Evolutionary conservation across 345 rosid genomes (phyloP), one percentile per base, ranked within the genome.

Genomic region (Conringia planisiliqua): DNA sequence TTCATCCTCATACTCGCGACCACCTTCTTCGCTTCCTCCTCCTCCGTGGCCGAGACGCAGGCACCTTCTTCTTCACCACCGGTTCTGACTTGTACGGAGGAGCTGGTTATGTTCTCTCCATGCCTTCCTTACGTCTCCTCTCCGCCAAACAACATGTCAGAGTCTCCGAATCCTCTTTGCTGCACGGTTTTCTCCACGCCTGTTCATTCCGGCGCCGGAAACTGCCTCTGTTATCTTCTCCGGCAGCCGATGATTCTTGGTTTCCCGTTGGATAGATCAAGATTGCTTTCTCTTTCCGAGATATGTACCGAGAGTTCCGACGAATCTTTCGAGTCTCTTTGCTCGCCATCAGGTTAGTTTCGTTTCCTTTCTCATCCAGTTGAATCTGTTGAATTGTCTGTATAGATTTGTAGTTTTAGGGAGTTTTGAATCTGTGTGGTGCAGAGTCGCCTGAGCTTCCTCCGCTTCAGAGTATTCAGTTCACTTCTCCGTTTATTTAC

Each of bases 171-270:
- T 62, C 58, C 85, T 27, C 74, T 72, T 44, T 94, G 96, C 86
- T 88, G 98, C 89, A 62, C 70, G 1, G 90, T 85, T 66, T 82
- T 85, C 78, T 57, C 84, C 20, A 71, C 82, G 0, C 74, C 81
- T 20, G 64, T 87, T 68, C 57, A 60, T 12, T 70, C 91, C 14
- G 59, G 62, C 36, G 65, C 74, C 48, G 83, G 86, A 35, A 70
- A 67, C 79, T 93, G 97, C 75, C 85, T 86, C 88, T 89, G 94
- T 59, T 88, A 87, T 85, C 87, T 88, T 18, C 61, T 87, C 77
- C 85, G 73, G 62, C 80, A 86, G 80, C 91, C 96, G 55, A 69
- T 61, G 60, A 80, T 89, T 78, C 85, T 91, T 51, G 92, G 97
- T 33, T 93, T 93, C 79, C 94, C 96, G 12, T 70, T 91, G 78